Evolutionary conservation across 176 grass and related monocot genomes (phyloP), one percentile per base, ranked within the genome.

Genomic region (Poa annua): DNA sequence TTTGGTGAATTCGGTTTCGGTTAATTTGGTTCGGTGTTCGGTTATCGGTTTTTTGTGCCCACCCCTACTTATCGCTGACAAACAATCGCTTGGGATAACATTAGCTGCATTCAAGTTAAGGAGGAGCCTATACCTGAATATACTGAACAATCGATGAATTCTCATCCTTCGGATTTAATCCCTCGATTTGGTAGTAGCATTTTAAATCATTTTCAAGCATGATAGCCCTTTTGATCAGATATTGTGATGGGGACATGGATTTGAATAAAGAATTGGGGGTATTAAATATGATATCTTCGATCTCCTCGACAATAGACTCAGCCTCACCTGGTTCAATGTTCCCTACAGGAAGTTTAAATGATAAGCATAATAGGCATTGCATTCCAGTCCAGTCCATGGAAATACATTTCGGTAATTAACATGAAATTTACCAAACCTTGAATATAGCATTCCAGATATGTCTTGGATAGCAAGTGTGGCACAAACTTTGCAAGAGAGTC

Each of bases 81-180:
- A 82, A 19, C 52, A 63, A 79, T 51, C 20, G 15, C 34, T 70
- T 71, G 49, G 19, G 26, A 38, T 45, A 60, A 74, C 15, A 79
- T 77, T 60, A 60, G 67, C 59, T 49, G 22, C 81, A 75, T 33
- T 19, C 14, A 85, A 81, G 65, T 71, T 32, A 24, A 2, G 4
- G 33, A 56, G 78, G 25, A 83, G 35, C 77, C 11, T 57, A 70
- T 50, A 98, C 95, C 92, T 95, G 95, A 81, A 95, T 98, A 88
- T 98, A 98, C 80, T 98, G 92, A 76, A 95, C 69, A 68, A 95
- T 69, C 9, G 95, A 88, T 87, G 95, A 98, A 86, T 98, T 98
- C 50, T 95, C 85, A 74, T 98, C 86, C 73, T 91, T 93, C 12
- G 76, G 60, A 89, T 98, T 95, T 56, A 95, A 86, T 22, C 91